These are phyloP conservation scores for Dalechampia spathulata DNA, from an alignment of 441 rosid genomes.

Conservation along the genomic window DNA sequence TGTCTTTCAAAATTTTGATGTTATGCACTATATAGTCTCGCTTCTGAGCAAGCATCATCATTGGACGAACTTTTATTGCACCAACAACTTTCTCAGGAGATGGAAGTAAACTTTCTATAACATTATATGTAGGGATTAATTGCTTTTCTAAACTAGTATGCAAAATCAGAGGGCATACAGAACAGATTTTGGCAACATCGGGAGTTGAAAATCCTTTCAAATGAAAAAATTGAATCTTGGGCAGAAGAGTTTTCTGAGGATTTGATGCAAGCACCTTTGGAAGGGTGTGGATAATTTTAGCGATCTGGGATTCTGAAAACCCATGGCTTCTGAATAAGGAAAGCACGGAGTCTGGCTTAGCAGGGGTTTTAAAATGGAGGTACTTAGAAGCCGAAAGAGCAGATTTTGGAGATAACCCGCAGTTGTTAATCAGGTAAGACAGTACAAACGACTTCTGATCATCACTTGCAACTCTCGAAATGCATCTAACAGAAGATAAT, in stretches of 20 bases:
- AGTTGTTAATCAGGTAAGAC: constrained; percentile 26
- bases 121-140: constrained; percentile 19
- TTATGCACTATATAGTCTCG: neutral
- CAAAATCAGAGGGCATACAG: constrained; percentile 10
- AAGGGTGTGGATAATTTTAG: constrained; percentile 1
- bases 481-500: neutral
- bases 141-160: constrained; percentile 15
- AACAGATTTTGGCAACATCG: constrained; percentile 7
- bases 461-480: constrained; percentile 2
- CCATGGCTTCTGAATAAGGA: constrained; percentile 21
- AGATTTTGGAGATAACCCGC: constrained; percentile 27
- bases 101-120: constrained; percentile 10
- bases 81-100: constrained; percentile 9
- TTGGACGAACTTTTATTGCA: constrained; percentile 1
- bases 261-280: constrained; percentile 13
- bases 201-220: constrained; percentile 20
- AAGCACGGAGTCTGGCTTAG: constrained; percentile 17
- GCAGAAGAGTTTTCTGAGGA: constrained; percentile 19
- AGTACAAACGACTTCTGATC: constrained; percentile 11
- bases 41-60: neutral
- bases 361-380: constrained; percentile 16
- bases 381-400: constrained; percentile 19
- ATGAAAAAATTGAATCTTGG: constrained; percentile 25
- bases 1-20: constrained; percentile 12
- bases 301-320: constrained; percentile 23